phyloP scores from a whole-genome alignment of 106 monocot genomes.

The Gastrodia elata region DNA sequence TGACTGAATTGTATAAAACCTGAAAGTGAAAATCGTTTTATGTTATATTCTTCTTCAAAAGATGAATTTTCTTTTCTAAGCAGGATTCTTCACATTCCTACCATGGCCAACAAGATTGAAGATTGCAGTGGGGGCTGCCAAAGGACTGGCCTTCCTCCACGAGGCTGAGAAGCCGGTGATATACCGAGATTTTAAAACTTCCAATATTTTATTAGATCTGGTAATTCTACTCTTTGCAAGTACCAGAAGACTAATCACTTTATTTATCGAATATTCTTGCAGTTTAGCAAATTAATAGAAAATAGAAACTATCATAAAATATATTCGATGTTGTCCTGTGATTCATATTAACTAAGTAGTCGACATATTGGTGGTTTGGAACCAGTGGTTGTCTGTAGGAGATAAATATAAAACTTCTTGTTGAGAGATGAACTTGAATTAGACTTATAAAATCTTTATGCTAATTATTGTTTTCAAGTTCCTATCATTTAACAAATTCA shows the following conservation, averaged over 20 bases:
- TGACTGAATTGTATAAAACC: neutral
- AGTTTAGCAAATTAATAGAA: too few species aligned
- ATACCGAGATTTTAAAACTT: slow-evolving; percentile 19
- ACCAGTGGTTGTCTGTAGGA: too few species aligned
- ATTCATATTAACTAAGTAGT: too few species aligned
- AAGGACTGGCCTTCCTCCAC: slow-evolving; percentile 17
- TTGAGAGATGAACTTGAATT: too few species aligned
- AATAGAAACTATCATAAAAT: too few species aligned
- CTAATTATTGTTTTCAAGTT: too few species aligned
- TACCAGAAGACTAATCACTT: neutral
- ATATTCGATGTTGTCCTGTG: too few species aligned
- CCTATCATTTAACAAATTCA: too few species aligned
- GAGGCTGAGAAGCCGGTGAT: slow-evolving; percentile 16
- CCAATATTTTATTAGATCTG: slow-evolving; percentile 15
- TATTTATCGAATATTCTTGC: too few species aligned
- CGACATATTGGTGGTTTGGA: too few species aligned
- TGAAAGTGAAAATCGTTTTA: neutral
- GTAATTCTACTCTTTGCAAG: slow-evolving; percentile 1
- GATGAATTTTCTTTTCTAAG: neutral
- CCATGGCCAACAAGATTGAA: slow-evolving; percentile 15
- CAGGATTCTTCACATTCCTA: slow-evolving; percentile 9
- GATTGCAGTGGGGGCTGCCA: slow-evolving; percentile 19
- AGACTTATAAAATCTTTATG: too few species aligned
- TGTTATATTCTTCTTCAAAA: neutral
- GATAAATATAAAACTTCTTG: too few species aligned